These are phyloP conservation scores for Monilinia polystroma DNA, from an alignment of 2,329 filamentous ascomycete genomes.

Conservation along the genomic window DNA sequence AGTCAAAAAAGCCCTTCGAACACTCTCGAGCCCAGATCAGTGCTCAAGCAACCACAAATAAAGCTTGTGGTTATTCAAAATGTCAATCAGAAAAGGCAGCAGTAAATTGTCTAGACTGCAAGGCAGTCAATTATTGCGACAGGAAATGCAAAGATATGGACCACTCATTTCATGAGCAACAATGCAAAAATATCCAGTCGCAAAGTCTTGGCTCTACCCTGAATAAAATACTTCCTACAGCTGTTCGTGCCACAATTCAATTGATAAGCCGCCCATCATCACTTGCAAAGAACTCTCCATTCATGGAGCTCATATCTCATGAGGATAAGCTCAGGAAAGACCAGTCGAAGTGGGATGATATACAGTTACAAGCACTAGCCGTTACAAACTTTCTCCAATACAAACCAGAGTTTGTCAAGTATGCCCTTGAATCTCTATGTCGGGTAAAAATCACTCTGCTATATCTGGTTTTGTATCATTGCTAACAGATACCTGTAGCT, in stretches of 20 bases:
- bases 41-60: background rate
- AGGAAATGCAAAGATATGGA: constrained; percentile 49
- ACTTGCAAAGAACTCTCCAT: constrained; percentile 33
- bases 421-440: constrained; percentile 51
- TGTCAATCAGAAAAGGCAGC: constrained; percentile 16
- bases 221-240: constrained; percentile 46
- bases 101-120: constrained; percentile 53
- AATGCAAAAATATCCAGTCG: constrained; percentile 3
- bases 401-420: constrained; percentile 34
- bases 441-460: constrained; percentile 46
- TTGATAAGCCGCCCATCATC: constrained; percentile 40
- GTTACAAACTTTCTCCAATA: constrained; percentile 46
- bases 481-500: constrained; percentile 44
- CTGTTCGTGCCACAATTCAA: constrained; percentile 54
- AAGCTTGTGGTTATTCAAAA: constrained; percentile 6
- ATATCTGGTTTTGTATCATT: background rate
- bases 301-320: constrained; percentile 47
- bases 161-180: background rate
- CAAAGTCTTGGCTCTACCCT: background rate
- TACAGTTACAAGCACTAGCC: constrained; percentile 51
- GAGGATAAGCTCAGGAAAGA: constrained; percentile 45
- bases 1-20: constrained; percentile 15
- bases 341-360: constrained; percentile 43
- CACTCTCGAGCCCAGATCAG: background rate
- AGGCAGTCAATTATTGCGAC: constrained; percentile 54